Base-by-base conservation (phyloP, 2,329 filamentous ascomycete species). In the Penicillium sp. region DNA sequence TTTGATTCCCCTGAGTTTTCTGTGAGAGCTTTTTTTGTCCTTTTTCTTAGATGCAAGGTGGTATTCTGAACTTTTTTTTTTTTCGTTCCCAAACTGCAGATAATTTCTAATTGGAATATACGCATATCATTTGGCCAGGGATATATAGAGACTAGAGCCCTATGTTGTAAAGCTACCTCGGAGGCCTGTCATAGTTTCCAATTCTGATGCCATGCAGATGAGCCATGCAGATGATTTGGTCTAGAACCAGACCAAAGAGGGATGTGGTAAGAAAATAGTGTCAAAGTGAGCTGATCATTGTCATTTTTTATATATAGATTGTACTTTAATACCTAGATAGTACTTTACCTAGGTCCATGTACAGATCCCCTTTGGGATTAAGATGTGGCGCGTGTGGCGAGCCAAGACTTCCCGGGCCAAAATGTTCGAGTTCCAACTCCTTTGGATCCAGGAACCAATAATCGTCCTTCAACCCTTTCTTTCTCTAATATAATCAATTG, bases 1-100 rank as follows among this genome's bases (percentile, higher is more conserved):
- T 50, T 63, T 57, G 59, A 60, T 60, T 65, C 55, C 58, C 55
- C 57, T 57, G 60, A 51, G 61, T 55, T 60, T 57, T 43, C 53
- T 58, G 41, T 53, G 55, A 56, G 59, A 59, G 50, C 27, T 36
- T 39, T 45, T 39, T 48, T 61, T 29, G 13, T 40, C n/a, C 27
- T 49, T 57, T 50, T 47, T 27, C 27, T 48, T 64, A 62, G 64
- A 66, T 64, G 57, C 57, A 55, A 40, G 57, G 61, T 45, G 39
- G 61, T 44, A 57, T 55, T 54, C 51, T 43, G 53, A 55, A 48
- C 34, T 34, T 29, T 43, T 16, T 23, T 57, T 36, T 39, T 56
- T 27, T 2, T 27, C 23, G 23, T 23, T 50, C 21, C 19, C n/a
- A 55, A 54, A 25, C 16, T 61, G 55, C 60, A 57, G 49, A 53